These are phyloP conservation scores for Aspergillus texensis DNA, from an alignment of 2,329 filamentous ascomycete species.

Conservation along the genomic window DNA sequence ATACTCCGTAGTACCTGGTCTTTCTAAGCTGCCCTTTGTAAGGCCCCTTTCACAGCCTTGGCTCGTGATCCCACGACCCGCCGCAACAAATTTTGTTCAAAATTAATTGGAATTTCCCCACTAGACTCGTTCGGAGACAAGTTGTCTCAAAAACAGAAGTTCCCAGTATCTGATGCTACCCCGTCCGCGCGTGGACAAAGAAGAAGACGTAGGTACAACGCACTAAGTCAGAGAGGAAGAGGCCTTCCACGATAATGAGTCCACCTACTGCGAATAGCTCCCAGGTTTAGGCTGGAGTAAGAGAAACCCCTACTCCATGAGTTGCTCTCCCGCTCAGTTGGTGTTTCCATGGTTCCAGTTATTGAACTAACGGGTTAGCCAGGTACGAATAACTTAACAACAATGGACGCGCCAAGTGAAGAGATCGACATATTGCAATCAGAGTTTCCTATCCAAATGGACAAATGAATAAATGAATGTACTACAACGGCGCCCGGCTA, in stretches of 20 bases:
- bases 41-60: background rate
- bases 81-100: background rate
- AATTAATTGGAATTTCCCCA: background rate
- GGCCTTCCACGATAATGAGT: background rate
- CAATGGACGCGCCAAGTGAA: background rate
- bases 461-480: background rate
- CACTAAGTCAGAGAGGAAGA: background rate
- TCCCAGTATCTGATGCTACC: background rate
- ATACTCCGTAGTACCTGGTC: background rate
- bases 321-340: background rate
- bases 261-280: background rate
- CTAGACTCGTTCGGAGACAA: background rate
- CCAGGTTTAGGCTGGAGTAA: background rate
- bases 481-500: background rate
- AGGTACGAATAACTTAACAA: background rate
- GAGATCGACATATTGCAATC: slow-evolving; percentile 6
- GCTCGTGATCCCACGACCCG: background rate
- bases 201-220: background rate
- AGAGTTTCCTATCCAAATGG: background rate
- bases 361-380: background rate
- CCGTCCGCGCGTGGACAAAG: background rate
- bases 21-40: background rate
- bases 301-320: background rate
- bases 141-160: background rate
- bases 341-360: background rate